These are phyloP conservation scores for Trifolium repens DNA, from an alignment of 306 rosid genomes.

Conservation along the genomic window DNA sequence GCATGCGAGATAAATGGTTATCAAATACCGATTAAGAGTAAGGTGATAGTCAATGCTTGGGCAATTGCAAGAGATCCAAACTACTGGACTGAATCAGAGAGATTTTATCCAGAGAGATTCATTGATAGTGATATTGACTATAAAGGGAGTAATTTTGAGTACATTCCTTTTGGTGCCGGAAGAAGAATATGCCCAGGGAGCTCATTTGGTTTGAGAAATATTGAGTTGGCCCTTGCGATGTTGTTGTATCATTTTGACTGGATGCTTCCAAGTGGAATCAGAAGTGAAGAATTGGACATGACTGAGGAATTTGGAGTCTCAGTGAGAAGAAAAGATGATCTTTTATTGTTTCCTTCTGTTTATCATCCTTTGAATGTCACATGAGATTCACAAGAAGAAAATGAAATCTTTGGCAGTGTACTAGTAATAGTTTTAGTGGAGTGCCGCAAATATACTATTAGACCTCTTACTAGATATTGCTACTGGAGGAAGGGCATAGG, in stretches of 20 bases:
- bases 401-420: not conserved
- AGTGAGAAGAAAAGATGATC: constrained; percentile 23
- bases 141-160: constrained; percentile 38
- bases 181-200: constrained; percentile 45
- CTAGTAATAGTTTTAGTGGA: not conserved
- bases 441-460: not conserved
- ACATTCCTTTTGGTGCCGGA: constrained; percentile 49
- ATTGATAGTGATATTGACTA: constrained; percentile 20
- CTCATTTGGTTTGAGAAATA: constrained; percentile 24
- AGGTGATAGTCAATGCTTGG: constrained; percentile 36
- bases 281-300: constrained; percentile 31
- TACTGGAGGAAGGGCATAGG: not conserved
- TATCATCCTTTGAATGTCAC: not conserved
- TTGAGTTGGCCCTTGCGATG: constrained; percentile 33
- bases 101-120: constrained; percentile 45
- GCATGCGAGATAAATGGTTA: constrained; percentile 37
- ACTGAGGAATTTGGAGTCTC: constrained; percentile 36
- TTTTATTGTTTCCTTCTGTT: not conserved
- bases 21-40: constrained; percentile 38
- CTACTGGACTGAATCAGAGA: constrained; percentile 36
- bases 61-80: constrained; percentile 51
- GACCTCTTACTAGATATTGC: no score
- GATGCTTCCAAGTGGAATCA: constrained; percentile 34
- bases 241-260: constrained; percentile 41
- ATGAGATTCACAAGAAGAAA: constrained; percentile 9